Base-by-base conservation (phyloP, 148 eudicot genomes). In the Dianthus caryophyllus region DNA sequence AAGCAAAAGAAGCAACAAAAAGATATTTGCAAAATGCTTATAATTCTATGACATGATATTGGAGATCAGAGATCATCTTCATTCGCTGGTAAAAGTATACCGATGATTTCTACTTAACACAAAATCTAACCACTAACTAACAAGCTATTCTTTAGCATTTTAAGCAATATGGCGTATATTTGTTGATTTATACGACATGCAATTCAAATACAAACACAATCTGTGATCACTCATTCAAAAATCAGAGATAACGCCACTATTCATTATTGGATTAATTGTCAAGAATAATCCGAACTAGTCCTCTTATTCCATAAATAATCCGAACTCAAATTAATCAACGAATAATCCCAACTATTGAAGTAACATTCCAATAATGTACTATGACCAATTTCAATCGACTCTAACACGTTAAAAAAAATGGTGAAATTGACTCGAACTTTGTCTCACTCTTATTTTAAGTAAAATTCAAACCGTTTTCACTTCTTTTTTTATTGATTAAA, bases 21-120 rank as follows among this genome's bases (percentile, higher is more conserved):
- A 18, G 12, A 21, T 14, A 57, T 5, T 12, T 38, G 38, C 38
- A 60, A 60, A 36, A 20, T 25, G 44, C 26, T 5, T 60, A n/a
- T 60, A 60, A 33, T 14, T 22, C 64, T 60, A 57, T 17, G 38
- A 4, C 16, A 52, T 12, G 2, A 52, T 25, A 55, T 56, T 29
- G 27, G 58, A 53, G 12, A 30, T 16, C 21, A 57, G 58, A 53
- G 12, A 30, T 16, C 21, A 57, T n/a, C 39, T 2, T 7, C 38
- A 7, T 33, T 33, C 38, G 29, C 62, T 17, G 22, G 26, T 17
- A 53, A 53, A 53, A 29, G 5, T 15, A 57, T 31, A 12, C 62
- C n/a, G 36, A 30, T 13, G n/a, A n/a, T 57, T 5, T 57, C 59
- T 55, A 55, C 30, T 8, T 55, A n/a, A 31, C 62, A 30, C 62